Evolutionary conservation across 2,329 filamentous ascomycete genomes (phyloP).

Genomic region (Metarhizium humberi): DNA sequence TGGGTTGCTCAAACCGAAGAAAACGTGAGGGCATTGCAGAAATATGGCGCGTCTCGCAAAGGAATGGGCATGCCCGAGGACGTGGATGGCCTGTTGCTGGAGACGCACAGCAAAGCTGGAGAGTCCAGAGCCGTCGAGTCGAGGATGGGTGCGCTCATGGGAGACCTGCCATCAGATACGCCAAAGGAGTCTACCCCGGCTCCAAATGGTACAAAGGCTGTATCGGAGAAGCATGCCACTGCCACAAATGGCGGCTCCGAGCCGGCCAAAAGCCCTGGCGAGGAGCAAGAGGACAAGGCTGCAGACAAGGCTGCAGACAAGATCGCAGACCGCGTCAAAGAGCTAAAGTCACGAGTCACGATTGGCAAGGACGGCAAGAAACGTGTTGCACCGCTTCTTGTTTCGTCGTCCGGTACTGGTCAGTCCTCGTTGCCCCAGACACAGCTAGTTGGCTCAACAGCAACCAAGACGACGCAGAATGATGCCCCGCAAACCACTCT

Average conservation of each 20-base stretch:
- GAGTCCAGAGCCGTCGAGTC: conserved; percentile 86
- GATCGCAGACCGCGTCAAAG: conserved; percentile 42
- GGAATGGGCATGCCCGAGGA: conserved; percentile 89
- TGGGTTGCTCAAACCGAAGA: conserved; percentile 80
- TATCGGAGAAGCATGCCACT: conserved; percentile 24
- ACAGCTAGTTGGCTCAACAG: conserved; percentile 70
- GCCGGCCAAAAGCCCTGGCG: conserved; percentile 21
- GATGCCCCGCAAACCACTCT: conserved; percentile 75
- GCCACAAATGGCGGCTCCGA: conserved; percentile 30
- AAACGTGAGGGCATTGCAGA: conserved; percentile 86
- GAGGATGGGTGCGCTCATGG: conserved; percentile 98
- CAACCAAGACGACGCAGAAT: conserved; percentile 50
- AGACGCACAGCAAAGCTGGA: conserved; percentile 85
- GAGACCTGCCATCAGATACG: conserved; percentile 56
- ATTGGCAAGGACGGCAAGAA: conserved; percentile 97
- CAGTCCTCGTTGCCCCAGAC: conserved; percentile 84
- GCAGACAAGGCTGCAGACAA: conserved; percentile 48
- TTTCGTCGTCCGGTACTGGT: conserved; percentile 80
- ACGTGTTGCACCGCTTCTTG: conserved; percentile 80
- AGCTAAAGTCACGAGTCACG: conserved; percentile 82
- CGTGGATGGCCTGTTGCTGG: conserved; percentile 75
- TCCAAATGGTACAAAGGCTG: conserved; percentile 42
- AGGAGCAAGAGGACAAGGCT: conserved; percentile 43
- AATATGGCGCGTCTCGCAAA: conserved; percentile 81
- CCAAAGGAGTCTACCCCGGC: conserved; percentile 35